Conservation (phyloP, 352 stramenopile species). For the Phytophthora sojae region DNA sequence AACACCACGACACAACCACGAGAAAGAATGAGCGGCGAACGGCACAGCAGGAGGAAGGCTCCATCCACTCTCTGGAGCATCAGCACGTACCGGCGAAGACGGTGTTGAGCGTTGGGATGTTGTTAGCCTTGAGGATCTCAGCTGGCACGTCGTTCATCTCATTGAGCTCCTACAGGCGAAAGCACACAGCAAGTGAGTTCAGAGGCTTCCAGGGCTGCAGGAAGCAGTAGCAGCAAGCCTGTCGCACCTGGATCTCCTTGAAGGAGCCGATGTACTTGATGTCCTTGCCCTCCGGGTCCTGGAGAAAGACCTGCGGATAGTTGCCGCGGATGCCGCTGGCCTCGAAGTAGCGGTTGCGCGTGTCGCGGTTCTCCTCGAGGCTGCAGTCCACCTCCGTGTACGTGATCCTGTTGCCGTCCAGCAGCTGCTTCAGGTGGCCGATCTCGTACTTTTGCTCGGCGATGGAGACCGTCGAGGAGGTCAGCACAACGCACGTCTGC, state of each 20-base stretch:
- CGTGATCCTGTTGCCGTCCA: conserved; percentile 76
- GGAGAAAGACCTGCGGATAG: conserved; percentile 88
- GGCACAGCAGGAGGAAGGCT: background rate
- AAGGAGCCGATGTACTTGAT: conserved; percentile 83
- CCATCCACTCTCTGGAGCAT: background rate
- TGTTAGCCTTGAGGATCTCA: conserved; percentile 81
- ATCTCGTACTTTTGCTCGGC: conserved; percentile 86
- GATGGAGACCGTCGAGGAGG: conserved; percentile 79
- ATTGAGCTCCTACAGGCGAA: conserved; percentile 68
- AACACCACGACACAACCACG: conserved; percentile 28
- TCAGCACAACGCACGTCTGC: conserved; percentile 74
- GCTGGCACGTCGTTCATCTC: conserved; percentile 83
- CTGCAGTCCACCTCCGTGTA: conserved; percentile 85
- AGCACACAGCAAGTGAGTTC: conserved; percentile 13
- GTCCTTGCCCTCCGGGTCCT: conserved; percentile 53
- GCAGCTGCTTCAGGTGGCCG: conserved; percentile 68
- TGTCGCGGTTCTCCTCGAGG: conserved; percentile 78
- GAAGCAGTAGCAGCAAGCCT: background rate
- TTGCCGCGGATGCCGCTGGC: conserved; percentile 82
- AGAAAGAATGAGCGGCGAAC: conserved; percentile 26
- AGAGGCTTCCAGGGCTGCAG: conserved; percentile 8
- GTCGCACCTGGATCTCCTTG: conserved; percentile 76
- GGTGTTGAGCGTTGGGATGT: conserved; percentile 70
- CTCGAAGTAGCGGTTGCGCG: conserved; percentile 81
- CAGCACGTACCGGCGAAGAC: conserved; percentile 72